These are phyloP conservation scores for Hanseniaspora nectarophila DNA, from an alignment of 805 yeast species.

Conservation along the genomic window DNA sequence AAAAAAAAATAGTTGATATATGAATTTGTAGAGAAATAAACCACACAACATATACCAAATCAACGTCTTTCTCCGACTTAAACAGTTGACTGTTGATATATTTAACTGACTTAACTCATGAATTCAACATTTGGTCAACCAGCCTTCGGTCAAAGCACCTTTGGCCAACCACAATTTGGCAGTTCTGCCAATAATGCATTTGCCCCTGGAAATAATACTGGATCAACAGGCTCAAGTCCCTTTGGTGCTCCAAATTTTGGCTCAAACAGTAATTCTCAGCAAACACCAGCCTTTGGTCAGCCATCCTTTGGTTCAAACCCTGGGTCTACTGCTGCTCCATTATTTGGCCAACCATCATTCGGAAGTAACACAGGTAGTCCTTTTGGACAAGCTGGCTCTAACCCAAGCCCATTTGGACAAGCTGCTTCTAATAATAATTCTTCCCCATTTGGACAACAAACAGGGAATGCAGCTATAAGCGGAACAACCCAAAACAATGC, in stretches of 20 bases:
- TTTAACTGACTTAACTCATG: background rate
- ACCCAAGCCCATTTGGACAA: background rate
- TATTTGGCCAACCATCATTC: constrained; percentile 1
- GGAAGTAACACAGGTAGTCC: background rate
- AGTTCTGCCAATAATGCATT: constrained; percentile 11
- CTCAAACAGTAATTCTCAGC: constrained; percentile 17
- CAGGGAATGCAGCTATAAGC: background rate
- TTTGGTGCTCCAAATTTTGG: constrained; percentile 5
- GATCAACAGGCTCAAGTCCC: background rate
- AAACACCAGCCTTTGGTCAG: constrained; percentile 20
- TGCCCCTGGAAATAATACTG: background rate
- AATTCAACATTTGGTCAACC: constrained; percentile 17
- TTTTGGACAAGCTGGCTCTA: background rate
- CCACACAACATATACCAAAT: background rate
- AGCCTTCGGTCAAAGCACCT: constrained; percentile 15
- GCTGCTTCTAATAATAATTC: background rate
- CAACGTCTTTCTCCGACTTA: background rate
- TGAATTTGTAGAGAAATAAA: too few species aligned
- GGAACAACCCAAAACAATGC: too few species aligned
- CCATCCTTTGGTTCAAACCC: constrained; percentile 20
- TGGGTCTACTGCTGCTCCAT: background rate
- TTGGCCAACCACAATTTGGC: constrained; percentile 18
- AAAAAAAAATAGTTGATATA: too few species aligned
- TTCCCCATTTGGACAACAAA: background rate
- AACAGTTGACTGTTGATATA: background rate